Conservation (phyloP, 768 basidiomycete genomes). For the Butyriboletus loyo region DNA sequence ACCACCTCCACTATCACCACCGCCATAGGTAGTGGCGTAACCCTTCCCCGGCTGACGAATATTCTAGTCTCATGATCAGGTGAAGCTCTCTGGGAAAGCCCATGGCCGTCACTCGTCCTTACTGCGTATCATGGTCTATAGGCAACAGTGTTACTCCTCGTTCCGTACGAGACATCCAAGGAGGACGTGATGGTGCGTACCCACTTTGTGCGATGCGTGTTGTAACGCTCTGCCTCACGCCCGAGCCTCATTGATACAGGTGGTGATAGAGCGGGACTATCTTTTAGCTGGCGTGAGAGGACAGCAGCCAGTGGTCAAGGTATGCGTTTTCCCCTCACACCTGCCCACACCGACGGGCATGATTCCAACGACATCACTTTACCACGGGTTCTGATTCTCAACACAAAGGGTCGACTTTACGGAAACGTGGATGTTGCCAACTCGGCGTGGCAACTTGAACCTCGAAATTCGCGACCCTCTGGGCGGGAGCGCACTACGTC, state of each 20-base stretch:
- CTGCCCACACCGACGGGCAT: neutral
- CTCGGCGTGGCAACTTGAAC: slow-evolving; percentile 80
- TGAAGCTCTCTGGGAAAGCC: slow-evolving; percentile 19
- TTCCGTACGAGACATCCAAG: slow-evolving; percentile 67
- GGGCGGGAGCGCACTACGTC: slow-evolving; percentile 73
- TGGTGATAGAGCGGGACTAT: slow-evolving; percentile 67
- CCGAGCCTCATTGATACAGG: slow-evolving; percentile 37
- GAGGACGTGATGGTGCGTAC: slow-evolving; percentile 65
- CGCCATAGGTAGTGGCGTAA: slow-evolving; percentile 15
- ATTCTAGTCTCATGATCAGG: slow-evolving; percentile 83
- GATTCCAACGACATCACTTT: neutral
- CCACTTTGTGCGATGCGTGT: neutral
- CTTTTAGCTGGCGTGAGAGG: slow-evolving; percentile 73
- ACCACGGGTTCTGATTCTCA: neutral
- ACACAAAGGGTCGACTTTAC: slow-evolving; percentile 65
- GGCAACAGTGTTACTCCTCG: slow-evolving; percentile 75
- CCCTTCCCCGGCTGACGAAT: slow-evolving; percentile 12
- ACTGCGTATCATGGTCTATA: slow-evolving; percentile 29
- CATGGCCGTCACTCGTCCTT: slow-evolving; percentile 15
- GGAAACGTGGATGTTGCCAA: slow-evolving; percentile 61
- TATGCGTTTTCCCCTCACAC: slow-evolving; percentile 27
- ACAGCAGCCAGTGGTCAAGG: slow-evolving; percentile 71
- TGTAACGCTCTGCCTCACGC: slow-evolving; percentile 1
- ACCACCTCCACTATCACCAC: neutral
- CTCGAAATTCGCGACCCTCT: slow-evolving; percentile 48